phyloP scores from a whole-genome alignment of 192 early-diverging fungal species.

The Backusella morwellensis region DNA sequence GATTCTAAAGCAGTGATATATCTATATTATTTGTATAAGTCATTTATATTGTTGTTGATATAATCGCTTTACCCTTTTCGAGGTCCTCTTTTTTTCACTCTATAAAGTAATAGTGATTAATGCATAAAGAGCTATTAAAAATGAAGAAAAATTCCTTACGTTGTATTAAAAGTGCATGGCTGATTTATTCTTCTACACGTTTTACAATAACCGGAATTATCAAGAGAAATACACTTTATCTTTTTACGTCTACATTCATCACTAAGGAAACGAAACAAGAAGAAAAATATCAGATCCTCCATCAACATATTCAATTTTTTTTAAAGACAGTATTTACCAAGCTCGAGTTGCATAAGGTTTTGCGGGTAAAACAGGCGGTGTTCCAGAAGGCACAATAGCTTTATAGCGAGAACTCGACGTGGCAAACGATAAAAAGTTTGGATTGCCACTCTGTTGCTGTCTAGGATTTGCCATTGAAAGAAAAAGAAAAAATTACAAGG shows the following conservation, averaged over 20 bases:
- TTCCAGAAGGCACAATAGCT: background rate
- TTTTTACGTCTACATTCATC: conserved; percentile 36
- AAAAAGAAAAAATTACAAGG: background rate
- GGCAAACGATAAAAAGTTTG: background rate
- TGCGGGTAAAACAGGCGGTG: background rate
- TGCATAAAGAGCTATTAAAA: background rate
- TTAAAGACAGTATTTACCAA: background rate
- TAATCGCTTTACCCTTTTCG: conserved; percentile 12
- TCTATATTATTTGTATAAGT: background rate
- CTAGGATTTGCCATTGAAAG: background rate
- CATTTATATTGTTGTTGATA: no score
- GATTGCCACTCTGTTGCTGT: background rate
- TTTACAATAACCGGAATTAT: conserved; percentile 19
- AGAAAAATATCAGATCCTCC: background rate
- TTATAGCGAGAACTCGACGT: background rate
- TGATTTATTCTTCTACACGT: conserved; percentile 23
- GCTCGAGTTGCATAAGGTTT: background rate
- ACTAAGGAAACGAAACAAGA: conserved; percentile 7
- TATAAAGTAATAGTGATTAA: background rate
- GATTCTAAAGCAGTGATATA: conserved; percentile 6
- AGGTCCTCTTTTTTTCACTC: conserved; percentile 16
- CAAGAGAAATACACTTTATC: conserved; percentile 27
- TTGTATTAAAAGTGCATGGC: conserved; percentile 25
- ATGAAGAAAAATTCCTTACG: conserved; percentile 5
- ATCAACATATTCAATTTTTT: background rate